Evolutionary conservation across 441 rosid genomes (phyloP).

Genomic region (Theobroma grandiflorum): DNA sequence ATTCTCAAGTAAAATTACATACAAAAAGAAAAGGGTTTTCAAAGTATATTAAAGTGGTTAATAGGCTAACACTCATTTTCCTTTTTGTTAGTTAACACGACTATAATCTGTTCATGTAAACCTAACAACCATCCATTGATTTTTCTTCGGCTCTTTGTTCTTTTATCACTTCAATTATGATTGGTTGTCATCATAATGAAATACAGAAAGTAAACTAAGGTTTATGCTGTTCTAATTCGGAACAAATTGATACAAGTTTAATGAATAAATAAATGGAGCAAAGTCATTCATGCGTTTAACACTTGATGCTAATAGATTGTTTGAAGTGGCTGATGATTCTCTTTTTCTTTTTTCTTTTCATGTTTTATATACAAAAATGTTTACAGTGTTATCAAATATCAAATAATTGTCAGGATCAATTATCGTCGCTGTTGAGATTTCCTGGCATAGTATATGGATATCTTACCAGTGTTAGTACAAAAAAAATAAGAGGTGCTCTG

Average conservation of each 20-base stretch:
- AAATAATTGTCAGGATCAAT: background rate
- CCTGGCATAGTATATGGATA: background rate
- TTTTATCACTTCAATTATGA: background rate
- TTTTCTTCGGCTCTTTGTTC: background rate
- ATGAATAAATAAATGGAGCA: background rate
- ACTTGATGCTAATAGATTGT: background rate
- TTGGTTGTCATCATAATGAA: background rate
- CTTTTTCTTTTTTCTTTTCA: background rate
- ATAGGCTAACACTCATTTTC: background rate
- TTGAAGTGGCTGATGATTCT: background rate
- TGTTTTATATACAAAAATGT: background rate
- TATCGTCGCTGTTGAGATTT: background rate
- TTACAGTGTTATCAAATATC: background rate
- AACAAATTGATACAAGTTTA: background rate
- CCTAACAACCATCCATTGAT: background rate
- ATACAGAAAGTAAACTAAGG: background rate
- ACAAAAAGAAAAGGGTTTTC: background rate
- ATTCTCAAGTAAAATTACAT: background rate
- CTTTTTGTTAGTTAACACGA: background rate
- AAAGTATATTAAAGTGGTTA: background rate
- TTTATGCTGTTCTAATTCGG: background rate
- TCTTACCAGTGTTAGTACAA: conserved; percentile 2
- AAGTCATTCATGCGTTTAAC: background rate
- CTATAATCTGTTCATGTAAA: background rate
- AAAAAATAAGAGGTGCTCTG: background rate